Base-by-base conservation (phyloP, 2,329 filamentous ascomycete species). In the Bimuria novae-zelandiae region DNA sequence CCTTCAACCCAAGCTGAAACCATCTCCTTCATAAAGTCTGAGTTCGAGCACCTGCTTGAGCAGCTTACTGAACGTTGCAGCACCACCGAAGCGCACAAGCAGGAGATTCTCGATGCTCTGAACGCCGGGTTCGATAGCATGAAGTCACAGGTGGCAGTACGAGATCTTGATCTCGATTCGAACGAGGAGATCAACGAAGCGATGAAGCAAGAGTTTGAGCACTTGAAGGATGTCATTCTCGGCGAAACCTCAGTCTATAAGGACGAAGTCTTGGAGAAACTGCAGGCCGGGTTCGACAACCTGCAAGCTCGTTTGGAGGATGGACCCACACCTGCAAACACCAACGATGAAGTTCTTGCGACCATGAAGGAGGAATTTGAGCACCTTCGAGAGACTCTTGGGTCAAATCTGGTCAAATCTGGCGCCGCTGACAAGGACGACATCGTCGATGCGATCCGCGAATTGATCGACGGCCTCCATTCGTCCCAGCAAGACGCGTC, bases 141-240 rank as follows among this genome's bases (percentile, higher is more conserved):
- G 63, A 74, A 75, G 41, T 71, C 69, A 3, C 72, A 76, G 46
- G 69, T 75, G n/a, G 68, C 66, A 21, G 61, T 68, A 12, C 71
- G 73, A 21, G 64, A 55, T n/a, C 56, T 74, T 4, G 68, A 73
- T 33, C 66, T 70, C 4, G 74, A 75, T 1, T 64, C 70, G 1
- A 73, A 68, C 43, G 76, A 80, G 14, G 79, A 80, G 35, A 74
- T 80, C 52, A 81, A 87, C 33, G 87, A 90, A 54, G 84, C 90
- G 45, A 86, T 96, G 71, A 89, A 89, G 68, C 85, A 86, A 35
- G 90, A 95, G 66, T 89, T 96, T 44, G 90, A 94, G 57, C 87
- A 90, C 49, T 82, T 96, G 7, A 87, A 90, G 22, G 88, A 92
- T 16, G 84, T 89, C 0, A 83, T 96, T 44, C 89, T 91, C 69